These are phyloP conservation scores for Pestalotiopsis fici DNA, from an alignment of 2,329 filamentous ascomycete species.

Conservation along the genomic window DNA sequence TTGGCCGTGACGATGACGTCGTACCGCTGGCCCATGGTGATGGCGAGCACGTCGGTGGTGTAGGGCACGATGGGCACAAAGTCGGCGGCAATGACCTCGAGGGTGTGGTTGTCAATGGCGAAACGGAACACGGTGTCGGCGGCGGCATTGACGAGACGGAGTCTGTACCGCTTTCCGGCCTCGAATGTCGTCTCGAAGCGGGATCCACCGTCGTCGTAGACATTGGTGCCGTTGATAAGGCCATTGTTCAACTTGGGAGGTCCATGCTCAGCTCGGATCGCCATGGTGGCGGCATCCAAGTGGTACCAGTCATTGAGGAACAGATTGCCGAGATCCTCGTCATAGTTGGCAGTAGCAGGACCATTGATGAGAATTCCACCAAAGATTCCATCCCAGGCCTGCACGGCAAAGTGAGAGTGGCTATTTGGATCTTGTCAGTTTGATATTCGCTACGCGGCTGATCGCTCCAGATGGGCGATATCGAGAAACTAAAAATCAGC, in stretches of 20 bases:
- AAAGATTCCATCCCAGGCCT: conserved; percentile 55
- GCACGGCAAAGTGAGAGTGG: conserved; percentile 58
- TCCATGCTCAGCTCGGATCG: conserved; percentile 25
- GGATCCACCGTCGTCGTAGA: conserved; percentile 30
- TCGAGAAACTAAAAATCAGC: neutral
- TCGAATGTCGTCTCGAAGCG: conserved; percentile 39
- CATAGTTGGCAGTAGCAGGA: conserved; percentile 58
- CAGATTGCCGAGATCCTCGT: conserved; percentile 62
- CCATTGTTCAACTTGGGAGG: conserved; percentile 44
- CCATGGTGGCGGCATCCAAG: conserved; percentile 38
- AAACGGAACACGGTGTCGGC: conserved; percentile 42
- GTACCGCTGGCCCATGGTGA: conserved; percentile 39
- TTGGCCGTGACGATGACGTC: conserved; percentile 12
- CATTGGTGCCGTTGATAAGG: conserved; percentile 33
- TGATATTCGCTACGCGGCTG: neutral
- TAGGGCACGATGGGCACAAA: conserved; percentile 58
- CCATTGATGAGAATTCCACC: conserved; percentile 65
- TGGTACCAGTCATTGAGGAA: conserved; percentile 63
- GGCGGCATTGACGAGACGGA: conserved; percentile 46
- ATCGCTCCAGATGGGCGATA: too few relatives aligned
- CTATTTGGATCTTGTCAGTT: neutral
- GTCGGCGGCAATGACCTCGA: conserved; percentile 56
- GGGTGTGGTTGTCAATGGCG: conserved; percentile 50
- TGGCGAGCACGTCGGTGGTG: conserved; percentile 39
- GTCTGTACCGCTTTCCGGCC: conserved; percentile 42